phyloP scores from a whole-genome alignment of 2,329 filamentous ascomycete genomes.

The Monosporascus sp. region DNA sequence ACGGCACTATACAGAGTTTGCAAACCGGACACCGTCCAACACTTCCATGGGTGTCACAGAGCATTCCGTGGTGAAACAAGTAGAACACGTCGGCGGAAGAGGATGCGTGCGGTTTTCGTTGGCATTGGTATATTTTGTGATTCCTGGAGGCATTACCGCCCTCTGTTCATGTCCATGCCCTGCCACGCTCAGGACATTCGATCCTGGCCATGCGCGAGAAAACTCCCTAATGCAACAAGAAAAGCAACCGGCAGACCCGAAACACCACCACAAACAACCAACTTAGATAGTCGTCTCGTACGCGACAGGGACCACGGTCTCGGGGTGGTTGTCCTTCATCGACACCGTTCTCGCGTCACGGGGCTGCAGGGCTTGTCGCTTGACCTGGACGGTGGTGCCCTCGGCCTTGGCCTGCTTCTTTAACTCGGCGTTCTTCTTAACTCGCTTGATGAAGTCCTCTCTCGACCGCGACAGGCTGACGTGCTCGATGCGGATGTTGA shows the following conservation, averaged over 20 bases:
- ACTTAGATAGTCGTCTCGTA: conserved; percentile 97
- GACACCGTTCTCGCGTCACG: conserved; percentile 76
- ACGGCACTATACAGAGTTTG: no score
- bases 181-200: neutral
- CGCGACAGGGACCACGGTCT: conserved; percentile 85
- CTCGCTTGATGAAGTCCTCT: conserved; percentile 92
- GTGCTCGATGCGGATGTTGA: conserved; percentile 99
- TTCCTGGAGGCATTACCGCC: neutral
- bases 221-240: conserved; percentile 26
- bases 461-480: conserved; percentile 88
- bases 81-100: no score
- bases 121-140: conserved; percentile 1
- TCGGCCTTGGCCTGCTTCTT: conserved; percentile 90
- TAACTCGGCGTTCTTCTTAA: conserved; percentile 92
- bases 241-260: conserved; percentile 27
- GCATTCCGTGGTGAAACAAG: no score
- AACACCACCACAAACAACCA: conserved; percentile 19
- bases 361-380: conserved; percentile 80
- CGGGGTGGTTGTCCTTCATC: conserved; percentile 75
- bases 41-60: no score
- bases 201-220: conserved; percentile 17
- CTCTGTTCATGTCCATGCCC: neutral
- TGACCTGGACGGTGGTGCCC: conserved; percentile 83
- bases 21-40: no score
- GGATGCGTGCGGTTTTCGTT: neutral